Evolutionary conservation across 352 stramenopile genomes (phyloP).

Genomic region (Pythium biforme): DNA sequence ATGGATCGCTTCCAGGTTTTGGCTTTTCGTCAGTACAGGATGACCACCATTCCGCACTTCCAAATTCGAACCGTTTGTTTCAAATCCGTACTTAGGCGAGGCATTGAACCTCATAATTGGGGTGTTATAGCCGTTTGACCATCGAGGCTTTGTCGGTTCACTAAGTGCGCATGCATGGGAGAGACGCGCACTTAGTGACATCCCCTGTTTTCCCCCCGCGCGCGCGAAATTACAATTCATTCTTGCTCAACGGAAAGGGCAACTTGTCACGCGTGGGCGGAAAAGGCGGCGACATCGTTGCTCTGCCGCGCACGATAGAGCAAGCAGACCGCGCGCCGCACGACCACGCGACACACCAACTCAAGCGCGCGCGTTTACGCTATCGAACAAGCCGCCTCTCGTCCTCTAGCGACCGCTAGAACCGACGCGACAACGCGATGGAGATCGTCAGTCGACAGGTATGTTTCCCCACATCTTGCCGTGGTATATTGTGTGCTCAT

Average conservation of each 20-base stretch:
- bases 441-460: conserved; percentile 21
- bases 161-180: background rate
- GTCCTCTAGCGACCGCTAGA: background rate
- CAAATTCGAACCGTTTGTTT: background rate
- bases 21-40: no score
- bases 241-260: conserved; percentile 11
- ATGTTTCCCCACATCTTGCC: no score
- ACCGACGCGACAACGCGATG: conserved; percentile 10
- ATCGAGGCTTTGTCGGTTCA: background rate
- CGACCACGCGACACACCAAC: background rate
- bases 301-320: background rate
- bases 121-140: conserved; percentile 3
- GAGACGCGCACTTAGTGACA: background rate
- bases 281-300: background rate
- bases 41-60: conserved; percentile 7
- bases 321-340: background rate
- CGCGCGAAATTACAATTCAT: conserved; percentile 16
- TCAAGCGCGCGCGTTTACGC: conserved; percentile 1
- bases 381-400: conserved; percentile 9
- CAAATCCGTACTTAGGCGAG: background rate
- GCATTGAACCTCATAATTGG: conserved; percentile 1
- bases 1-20: no score
- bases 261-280: conserved; percentile 10
- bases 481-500: no score
- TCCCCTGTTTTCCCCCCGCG: conserved; percentile 2